Percentiles rank a stretch among this genome's conserved stretches.
Conservation (phyloP, 345 rosid species). For the Bruguiera parviflora region DNA sequence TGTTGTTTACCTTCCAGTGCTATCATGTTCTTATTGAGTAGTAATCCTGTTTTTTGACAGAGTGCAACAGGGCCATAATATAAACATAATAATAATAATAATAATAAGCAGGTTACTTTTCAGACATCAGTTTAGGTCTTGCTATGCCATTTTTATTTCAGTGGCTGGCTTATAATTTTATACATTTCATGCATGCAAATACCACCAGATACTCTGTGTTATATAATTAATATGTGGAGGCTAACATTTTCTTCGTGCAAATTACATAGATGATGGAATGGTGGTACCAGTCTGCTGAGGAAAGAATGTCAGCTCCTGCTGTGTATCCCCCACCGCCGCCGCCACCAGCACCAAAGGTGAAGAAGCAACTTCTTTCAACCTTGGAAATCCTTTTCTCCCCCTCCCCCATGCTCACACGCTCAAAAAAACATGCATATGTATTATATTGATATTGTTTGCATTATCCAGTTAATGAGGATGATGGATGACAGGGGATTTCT, state of each 20-base stretch:
- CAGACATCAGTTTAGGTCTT: background rate
- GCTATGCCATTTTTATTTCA: background rate
- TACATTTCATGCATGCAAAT: background rate
- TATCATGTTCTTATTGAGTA: slow-evolving; percentile 3
- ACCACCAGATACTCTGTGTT: too few species aligned
- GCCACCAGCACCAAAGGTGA: slow-evolving; percentile 89
- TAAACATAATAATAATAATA: too few species aligned
- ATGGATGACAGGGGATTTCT: too few species aligned
- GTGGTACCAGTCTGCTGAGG: slow-evolving; percentile 99
- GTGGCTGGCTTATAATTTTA: background rate
- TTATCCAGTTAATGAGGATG: too few species aligned
- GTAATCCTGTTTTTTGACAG: background rate
- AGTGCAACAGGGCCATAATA: too few species aligned
- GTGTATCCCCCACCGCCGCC: slow-evolving; percentile 98
- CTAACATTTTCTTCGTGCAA: slow-evolving; percentile 8
- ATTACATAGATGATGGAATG: slow-evolving; percentile 93
- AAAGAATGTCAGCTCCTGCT: slow-evolving; percentile 96
- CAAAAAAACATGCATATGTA: too few species aligned
- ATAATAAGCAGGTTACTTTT: background rate
- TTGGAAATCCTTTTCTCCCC: background rate
- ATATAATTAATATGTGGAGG: background rate
- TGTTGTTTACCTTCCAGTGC: slow-evolving; percentile 14
- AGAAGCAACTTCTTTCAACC: background rate
- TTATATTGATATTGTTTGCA: too few species aligned
- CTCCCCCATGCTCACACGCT: background rate